Evolutionary conservation across 768 basidiomycete genomes (phyloP), one percentile per base, ranked within the genome.

Genomic region (Bullera alba): DNA sequence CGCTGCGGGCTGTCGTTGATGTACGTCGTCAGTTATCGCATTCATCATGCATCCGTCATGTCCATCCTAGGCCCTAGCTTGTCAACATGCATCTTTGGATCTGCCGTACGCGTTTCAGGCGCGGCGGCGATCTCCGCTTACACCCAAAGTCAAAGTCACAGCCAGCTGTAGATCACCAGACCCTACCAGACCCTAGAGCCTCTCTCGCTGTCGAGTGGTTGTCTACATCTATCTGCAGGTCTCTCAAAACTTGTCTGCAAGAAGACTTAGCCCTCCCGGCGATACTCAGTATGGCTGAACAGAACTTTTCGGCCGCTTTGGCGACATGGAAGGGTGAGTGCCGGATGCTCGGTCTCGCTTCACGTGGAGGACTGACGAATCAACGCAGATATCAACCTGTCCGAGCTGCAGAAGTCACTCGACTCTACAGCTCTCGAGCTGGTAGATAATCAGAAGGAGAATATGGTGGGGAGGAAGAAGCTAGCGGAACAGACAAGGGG

Each of bases 361-460:
- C 27, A 26, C 34, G 15, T 42, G 5, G 35, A 39, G 15, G 32
- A 38, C 8, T 27, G 50, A 53, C 46, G 29, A 25, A 29, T 2
- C 22, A 22, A 10, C 19, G 23, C 22, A 27, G 42, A 7, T 12
- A 15, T 7, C 17, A 84, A 87, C 71, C 79, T 99, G 44, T 75
- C 82, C 17, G 89, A 95, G 57, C 77, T 97, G 23, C 93, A 97
- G 75, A 92, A 89, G 76, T 85, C 83, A 3, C 80, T 99, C 42
- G 92, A 97, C 74, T 77, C 79, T 5, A 93, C 96, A 54, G 92
- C 91, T 3, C 79, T 96, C 28, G 92, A 97, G 73, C 79, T 99
- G 14, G 92, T 99, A 19, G 91, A 97, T 78, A 92, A 92, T 75
- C 92, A 96, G 78, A 99, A 96, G 76, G 93, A 97, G 76, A 89